Base-by-base conservation (phyloP, 768 basidiomycete species). In the Clitopilus passeckerianus region DNA sequence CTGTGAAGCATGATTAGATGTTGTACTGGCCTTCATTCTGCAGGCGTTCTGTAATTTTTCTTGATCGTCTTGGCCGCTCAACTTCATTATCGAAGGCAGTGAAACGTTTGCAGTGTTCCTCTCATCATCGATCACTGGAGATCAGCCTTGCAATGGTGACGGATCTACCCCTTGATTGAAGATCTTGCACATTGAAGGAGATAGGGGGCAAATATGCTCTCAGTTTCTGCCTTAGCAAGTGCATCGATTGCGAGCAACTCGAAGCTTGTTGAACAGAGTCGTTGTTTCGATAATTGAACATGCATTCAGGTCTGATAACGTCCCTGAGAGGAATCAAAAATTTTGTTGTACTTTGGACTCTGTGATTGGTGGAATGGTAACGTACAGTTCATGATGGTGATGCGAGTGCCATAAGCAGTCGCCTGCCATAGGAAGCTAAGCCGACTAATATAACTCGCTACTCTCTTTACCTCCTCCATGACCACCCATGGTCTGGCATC, bases 1-100 rank as follows among this genome's bases (percentile, higher is more conserved):
- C 53, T 66, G 58, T 67, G 61, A 54, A 41, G 5, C 10, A 12
- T 23, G 46, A 23, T 3, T 5, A n/a, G n/a, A 9, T 50, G 16
- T 5, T 22, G 20, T 9, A 41, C 12, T 41, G 46, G 7, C 46
- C 20, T 18, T 41, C 37, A 2, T 5, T 41, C 10, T 41, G n/a
- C n/a, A n/a, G n/a, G n/a, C n/a, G 37, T 15, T 41, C 37, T 41
- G 37, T 41, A 41, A 5, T 15, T 9, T n/a, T 15, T 5, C 10
- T 2, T n/a, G 14, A 15, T 14, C 5, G 10, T 41, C 34, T n/a
- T n/a, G 10, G 37, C n/a, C 10, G 37, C n/a, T 41, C 14, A 41
- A 14, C 37, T 41, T 41, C 37, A 2, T 41, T 30, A 30, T 30
- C 27, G 27, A 30, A 30, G 27, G 7, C 27, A 30, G 27, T 30